Evolutionary conservation across 805 yeast genomes (phyloP).

Genomic region (Starmerella floris): DNA sequence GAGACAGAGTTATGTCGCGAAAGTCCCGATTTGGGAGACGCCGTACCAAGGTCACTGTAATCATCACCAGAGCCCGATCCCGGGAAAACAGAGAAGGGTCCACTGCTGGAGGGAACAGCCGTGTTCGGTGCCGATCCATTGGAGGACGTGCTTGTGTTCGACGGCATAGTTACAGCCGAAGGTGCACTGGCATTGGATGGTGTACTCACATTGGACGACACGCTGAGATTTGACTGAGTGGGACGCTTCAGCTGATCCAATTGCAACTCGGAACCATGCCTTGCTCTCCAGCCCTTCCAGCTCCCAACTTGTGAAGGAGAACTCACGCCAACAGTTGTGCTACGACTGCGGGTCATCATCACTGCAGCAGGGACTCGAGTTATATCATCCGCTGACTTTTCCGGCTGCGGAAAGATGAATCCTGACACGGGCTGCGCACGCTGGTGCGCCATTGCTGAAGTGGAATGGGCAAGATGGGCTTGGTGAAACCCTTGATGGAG

Average conservation of each 20-base stretch:
- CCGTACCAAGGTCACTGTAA: not conserved
- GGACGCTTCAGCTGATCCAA: not conserved
- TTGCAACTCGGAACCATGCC: conserved; percentile 5
- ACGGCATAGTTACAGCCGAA: no score
- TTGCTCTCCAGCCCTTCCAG: conserved; percentile 5
- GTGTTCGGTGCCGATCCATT: no score
- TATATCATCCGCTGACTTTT: conserved; percentile 20
- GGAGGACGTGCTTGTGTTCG: no score
- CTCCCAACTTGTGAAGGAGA: not conserved
- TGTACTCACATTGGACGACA: no score
- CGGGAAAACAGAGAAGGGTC: no score
- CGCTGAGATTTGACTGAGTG: no score
- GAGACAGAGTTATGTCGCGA: not conserved
- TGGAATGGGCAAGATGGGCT: no score
- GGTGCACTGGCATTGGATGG: no score
- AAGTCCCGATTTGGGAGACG: not conserved
- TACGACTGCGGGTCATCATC: conserved; percentile 6
- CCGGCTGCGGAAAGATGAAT: conserved; percentile 1
- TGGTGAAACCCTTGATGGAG: no score
- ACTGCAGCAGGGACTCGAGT: conserved; percentile 4
- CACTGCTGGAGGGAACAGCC: no score
- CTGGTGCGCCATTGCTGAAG: no score
- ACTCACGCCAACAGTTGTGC: conserved; percentile 9
- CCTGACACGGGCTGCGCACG: no score
- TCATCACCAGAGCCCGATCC: not conserved